Base-by-base conservation (phyloP, 768 basidiomycete species). In the Aureoboletus auriporus region DNA sequence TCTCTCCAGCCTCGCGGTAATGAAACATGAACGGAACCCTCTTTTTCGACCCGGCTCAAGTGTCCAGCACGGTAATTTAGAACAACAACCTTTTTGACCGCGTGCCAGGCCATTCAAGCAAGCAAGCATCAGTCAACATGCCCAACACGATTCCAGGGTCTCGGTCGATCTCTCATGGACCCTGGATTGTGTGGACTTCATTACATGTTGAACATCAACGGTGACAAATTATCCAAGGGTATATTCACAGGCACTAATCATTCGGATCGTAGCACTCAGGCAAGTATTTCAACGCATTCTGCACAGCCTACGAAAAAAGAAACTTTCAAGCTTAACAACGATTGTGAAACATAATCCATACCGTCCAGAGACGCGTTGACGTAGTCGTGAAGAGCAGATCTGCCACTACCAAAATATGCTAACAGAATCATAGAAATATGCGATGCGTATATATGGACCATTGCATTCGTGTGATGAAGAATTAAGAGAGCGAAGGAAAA, bases 1-100 rank as follows among this genome's bases (percentile, higher is more conserved):
- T 44, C 41, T n/a, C 42, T 11, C 31, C 14, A 35, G 49, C 6
- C 28, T 28, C 43, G 39, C 58, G 61, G 60, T 63, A 63, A 61
- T 61, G 60, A 61, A 53, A 33, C 31, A 8, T 39, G 23, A 41
- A 51, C 23, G 45, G 44, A 14, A 23, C 16, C 42, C 34, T 26
- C 23, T 17, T 23, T 36, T 37, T 37, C 34, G 30, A 31, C 30
- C 14, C 11, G 36, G 31, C 31, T 5, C n/a, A 38, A 33, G 40
- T 27, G 35, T 46, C 39, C 42, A 47, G 23, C 13, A 30, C 56
- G 59, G 59, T 60, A 51, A 60, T 60, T 60, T 55, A 43, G 28
- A 47, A 36, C 54, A 46, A 37, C 45, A 39, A 46, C 33, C 49
- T 31, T 26, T 45, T 37, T 29, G 33, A 55, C 52, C 23, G 36